phyloP scores from a whole-genome alignment of 768 basidiomycete species.

The Aureoboletus auriporus region DNA sequence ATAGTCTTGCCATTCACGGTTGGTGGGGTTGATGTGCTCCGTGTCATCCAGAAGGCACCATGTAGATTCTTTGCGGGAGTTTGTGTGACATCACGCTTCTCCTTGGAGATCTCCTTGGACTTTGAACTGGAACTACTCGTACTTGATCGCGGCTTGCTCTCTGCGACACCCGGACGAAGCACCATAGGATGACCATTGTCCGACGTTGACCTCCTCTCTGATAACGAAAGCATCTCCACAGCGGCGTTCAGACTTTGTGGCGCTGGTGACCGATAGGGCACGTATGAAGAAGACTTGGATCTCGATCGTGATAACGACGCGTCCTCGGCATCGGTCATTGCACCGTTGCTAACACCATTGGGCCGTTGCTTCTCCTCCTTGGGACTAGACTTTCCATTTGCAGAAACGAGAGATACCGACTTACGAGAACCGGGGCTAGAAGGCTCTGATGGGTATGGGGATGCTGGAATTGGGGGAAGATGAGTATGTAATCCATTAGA shows the following conservation, averaged over 20 bases:
- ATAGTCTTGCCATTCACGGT: conserved; percentile 62
- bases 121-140: conserved; percentile 27
- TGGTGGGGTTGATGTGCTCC: conserved; percentile 35
- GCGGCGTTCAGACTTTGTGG: conserved; percentile 74
- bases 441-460: conserved; percentile 61
- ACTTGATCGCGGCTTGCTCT: conserved; percentile 30
- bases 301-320: conserved; percentile 44
- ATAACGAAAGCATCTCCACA: conserved; percentile 52
- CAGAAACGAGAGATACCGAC: conserved; percentile 32
- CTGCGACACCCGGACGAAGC: conserved; percentile 15
- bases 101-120: conserved; percentile 26
- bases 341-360: conserved; percentile 24
- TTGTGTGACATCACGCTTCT: conserved; percentile 34
- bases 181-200: conserved; percentile 22
- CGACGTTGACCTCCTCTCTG: conserved; percentile 28
- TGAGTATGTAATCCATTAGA: conserved; percentile 33
- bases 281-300: conserved; percentile 52
- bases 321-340: conserved; percentile 28
- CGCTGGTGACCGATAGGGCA: conserved; percentile 50
- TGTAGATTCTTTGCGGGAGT: conserved; percentile 44
- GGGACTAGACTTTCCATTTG: conserved; percentile 31
- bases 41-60: conserved; percentile 32
- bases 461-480: conserved; percentile 64
- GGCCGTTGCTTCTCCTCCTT: conserved; percentile 32
- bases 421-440: conserved; percentile 55